Evolutionary conservation across 2,329 filamentous ascomycete genomes (phyloP).

Genomic region (Raffaelea albimanens): DNA sequence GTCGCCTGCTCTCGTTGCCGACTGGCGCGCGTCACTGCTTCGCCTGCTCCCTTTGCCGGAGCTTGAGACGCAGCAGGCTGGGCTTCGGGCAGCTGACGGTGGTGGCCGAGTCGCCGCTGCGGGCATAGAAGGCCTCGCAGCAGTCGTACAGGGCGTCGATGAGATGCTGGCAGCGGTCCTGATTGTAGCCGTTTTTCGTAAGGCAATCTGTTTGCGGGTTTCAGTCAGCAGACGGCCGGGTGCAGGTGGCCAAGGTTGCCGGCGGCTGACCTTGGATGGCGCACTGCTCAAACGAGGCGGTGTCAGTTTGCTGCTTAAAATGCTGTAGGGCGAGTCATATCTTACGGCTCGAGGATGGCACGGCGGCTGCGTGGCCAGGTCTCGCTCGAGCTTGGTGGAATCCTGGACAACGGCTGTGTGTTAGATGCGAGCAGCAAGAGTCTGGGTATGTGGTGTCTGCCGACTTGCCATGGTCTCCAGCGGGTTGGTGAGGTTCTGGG

Average conservation of each 20-base stretch:
- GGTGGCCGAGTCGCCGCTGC: constrained; percentile 64
- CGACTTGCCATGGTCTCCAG: too few relatives aligned
- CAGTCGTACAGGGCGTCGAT: constrained; percentile 88
- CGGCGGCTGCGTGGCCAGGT: constrained; percentile 64
- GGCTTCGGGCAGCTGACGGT: constrained; percentile 82
- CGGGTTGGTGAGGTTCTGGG: too few relatives aligned
- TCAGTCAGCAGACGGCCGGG: constrained; percentile 8
- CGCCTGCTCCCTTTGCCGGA: constrained; percentile 44
- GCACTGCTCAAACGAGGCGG: constrained; percentile 43
- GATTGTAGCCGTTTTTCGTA: constrained; percentile 73
- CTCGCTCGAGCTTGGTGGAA: constrained; percentile 44
- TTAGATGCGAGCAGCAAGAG: too few relatives aligned
- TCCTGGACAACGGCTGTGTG: too few relatives aligned
- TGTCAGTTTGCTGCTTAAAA: constrained; percentile 7
- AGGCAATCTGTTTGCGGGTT: constrained; percentile 62
- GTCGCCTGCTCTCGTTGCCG: too few relatives aligned
- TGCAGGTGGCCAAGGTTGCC: constrained; percentile 6
- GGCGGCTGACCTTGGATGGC: constrained; percentile 70
- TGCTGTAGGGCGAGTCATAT: neutral
- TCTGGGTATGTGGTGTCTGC: too few relatives aligned
- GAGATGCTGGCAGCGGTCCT: constrained; percentile 68
- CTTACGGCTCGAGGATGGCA: constrained; percentile 78
- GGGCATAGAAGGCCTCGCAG: constrained; percentile 79
- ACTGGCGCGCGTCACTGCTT: neutral
- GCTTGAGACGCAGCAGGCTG: constrained; percentile 68